A percentile compares a stretch with the other conserved stretches of the same genome.
These are phyloP conservation scores for Candida palmyrensis DNA, from an alignment of 805 yeast genomes.

Conservation along the genomic window DNA sequence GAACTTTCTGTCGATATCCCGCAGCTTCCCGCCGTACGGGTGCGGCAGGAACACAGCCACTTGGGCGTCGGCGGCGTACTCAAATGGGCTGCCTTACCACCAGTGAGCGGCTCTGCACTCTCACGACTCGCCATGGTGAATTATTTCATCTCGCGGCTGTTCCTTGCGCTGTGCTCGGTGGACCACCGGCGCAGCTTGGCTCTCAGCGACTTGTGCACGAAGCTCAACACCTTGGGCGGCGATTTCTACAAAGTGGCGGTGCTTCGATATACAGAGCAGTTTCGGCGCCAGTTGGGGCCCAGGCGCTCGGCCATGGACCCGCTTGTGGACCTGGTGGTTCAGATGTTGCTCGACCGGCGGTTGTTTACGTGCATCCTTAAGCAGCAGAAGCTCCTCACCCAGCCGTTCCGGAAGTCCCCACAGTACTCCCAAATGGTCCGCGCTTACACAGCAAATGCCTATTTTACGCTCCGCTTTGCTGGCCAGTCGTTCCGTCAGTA, in stretches of 20 bases:
- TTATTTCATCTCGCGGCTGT: conserved; percentile 11
- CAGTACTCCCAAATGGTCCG: conserved; percentile 5
- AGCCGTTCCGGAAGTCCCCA: conserved; percentile 8
- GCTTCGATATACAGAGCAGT: conserved; percentile 2
- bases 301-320: no score
- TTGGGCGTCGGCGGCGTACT: no score
- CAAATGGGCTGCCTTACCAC: no score
- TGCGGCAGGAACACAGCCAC: no score
- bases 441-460: conserved; percentile 7
- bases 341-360: conserved; percentile 8
- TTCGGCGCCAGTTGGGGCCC: background rate
- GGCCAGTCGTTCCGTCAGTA: conserved; percentile 16
- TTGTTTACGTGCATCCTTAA: conserved; percentile 11
- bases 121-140: no score
- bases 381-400: conserved; percentile 6
- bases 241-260: conserved; percentile 11
- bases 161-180: no score
- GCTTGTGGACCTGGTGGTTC: conserved; percentile 4
- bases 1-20: no score
- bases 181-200: no score
- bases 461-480: conserved; percentile 8
- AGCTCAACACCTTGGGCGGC: conserved; percentile 12
- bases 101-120: no score
- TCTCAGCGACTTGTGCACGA: conserved; percentile 12
- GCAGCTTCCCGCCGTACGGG: no score